These are phyloP conservation scores for Aspergillus pseudoglaucus DNA, from an alignment of 2,329 filamentous ascomycete genomes.

Conservation along the genomic window DNA sequence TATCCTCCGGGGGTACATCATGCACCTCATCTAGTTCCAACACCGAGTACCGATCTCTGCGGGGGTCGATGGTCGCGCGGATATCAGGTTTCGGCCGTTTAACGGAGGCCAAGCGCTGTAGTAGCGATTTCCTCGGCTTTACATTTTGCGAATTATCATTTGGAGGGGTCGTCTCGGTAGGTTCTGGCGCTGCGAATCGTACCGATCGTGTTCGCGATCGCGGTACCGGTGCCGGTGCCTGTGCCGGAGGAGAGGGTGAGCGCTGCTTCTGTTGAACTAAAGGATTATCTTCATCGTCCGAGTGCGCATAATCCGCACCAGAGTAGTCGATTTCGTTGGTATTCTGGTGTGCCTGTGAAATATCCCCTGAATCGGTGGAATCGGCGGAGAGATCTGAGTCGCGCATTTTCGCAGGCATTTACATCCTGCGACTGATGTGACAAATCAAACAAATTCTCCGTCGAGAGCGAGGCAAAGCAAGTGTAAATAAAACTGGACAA, in stretches of 20 bases:
- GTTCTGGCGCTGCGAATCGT: too few species aligned
- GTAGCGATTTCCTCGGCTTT: conserved; percentile 2
- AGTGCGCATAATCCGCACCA: neutral
- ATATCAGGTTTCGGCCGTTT: conserved; percentile 1
- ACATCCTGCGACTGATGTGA: too few species aligned
- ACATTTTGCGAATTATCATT: neutral
- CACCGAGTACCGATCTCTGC: conserved; percentile 3
- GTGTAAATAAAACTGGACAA: neutral
- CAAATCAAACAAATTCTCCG: too few species aligned
- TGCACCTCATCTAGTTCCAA: conserved; percentile 8
- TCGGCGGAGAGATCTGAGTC: neutral
- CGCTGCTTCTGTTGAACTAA: neutral
- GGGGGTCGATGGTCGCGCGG: conserved; percentile 1
- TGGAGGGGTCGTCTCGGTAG: neutral
- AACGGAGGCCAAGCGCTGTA: conserved; percentile 3
- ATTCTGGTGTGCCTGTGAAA: too few species aligned
- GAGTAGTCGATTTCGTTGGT: neutral
- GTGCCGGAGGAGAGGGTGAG: too few species aligned
- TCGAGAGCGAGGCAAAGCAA: neutral
- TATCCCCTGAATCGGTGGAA: neutral
- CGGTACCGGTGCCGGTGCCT: too few species aligned
- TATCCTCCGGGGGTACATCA: conserved; percentile 1
- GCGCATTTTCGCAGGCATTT: too few species aligned
- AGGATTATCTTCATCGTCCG: neutral
- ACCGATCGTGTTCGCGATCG: too few species aligned